Conservation (phyloP, 495 filamentous ascomycete species). For the Tricharina praecox region DNA sequence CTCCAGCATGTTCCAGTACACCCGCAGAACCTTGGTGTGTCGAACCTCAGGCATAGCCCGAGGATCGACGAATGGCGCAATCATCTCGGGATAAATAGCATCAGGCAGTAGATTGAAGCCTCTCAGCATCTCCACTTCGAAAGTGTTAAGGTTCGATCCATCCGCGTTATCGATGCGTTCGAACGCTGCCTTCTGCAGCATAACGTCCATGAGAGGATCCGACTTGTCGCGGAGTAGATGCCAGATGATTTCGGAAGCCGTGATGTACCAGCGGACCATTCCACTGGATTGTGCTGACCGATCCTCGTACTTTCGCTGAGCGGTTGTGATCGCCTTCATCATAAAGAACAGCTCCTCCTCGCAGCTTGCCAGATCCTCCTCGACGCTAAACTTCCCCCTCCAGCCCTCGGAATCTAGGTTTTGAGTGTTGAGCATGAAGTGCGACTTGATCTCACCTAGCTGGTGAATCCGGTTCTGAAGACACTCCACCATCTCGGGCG, state of each 20-base stretch:
- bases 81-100: slow-evolving; percentile 89
- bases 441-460: slow-evolving; percentile 88
- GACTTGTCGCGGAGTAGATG: slow-evolving; percentile 73
- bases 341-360: slow-evolving; percentile 99
- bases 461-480: slow-evolving; percentile 85
- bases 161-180: slow-evolving; percentile 91
- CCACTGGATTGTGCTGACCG: slow-evolving; percentile 51
- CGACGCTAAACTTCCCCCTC: slow-evolving; percentile 70
- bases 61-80: slow-evolving; percentile 60
- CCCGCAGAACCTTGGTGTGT: slow-evolving; percentile 57
- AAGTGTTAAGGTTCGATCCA: slow-evolving; percentile 81
- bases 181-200: slow-evolving; percentile 73
- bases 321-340: slow-evolving; percentile 98
- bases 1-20: slow-evolving; percentile 96
- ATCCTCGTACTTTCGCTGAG: slow-evolving; percentile 72
- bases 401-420: slow-evolving; percentile 79
- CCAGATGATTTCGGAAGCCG: slow-evolving; percentile 87
- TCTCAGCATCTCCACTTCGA: slow-evolving; percentile 67
- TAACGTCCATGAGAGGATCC: slow-evolving; percentile 85
- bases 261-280: slow-evolving; percentile 62
- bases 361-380: slow-evolving; percentile 70
- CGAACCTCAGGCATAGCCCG: slow-evolving; percentile 17
- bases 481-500: slow-evolving; percentile 80
- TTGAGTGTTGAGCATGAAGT: slow-evolving; percentile 83
- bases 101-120: slow-evolving; percentile 78